These are phyloP conservation scores for Colletotrichum sublineola DNA, from an alignment of 2,329 filamentous ascomycete genomes.

Conservation along the genomic window DNA sequence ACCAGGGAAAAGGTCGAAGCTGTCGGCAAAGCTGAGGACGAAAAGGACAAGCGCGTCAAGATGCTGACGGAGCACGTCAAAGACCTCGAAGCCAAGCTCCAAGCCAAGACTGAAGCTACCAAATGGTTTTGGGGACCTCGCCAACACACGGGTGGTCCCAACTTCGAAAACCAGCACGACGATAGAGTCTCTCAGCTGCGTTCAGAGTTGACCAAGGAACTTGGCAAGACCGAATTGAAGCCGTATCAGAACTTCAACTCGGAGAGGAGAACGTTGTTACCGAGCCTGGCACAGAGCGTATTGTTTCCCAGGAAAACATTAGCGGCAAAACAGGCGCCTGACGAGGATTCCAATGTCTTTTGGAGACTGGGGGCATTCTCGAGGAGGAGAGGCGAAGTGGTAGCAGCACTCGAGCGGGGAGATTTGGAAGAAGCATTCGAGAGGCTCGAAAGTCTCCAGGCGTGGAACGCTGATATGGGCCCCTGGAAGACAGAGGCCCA, in stretches of 20 bases:
- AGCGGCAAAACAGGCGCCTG: background rate
- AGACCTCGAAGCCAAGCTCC: conserved; percentile 5
- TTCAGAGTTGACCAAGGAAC: conserved; percentile 5
- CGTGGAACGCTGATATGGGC: background rate
- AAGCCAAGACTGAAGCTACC: conserved; percentile 21
- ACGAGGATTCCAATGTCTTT: background rate
- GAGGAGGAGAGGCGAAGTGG: conserved; percentile 24
- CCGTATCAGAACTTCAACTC: background rate
- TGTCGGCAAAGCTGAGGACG: background rate
- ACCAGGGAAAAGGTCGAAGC: background rate
- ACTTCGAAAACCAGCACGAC: background rate
- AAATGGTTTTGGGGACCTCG: conserved; percentile 12
- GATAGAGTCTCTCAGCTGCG: conserved; percentile 7
- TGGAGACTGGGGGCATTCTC: conserved; percentile 34
- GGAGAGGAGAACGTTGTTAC: background rate
- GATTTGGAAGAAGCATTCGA: conserved; percentile 1
- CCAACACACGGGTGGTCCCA: background rate
- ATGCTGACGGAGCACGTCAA: background rate
- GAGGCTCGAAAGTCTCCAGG: conserved; percentile 8
- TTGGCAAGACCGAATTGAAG: background rate
- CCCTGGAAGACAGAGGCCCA: conserved; percentile 14
- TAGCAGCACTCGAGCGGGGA: conserved; percentile 15
- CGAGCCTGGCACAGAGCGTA: background rate
- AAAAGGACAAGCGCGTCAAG: background rate
- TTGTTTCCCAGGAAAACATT: background rate